Base-by-base conservation (phyloP, 148 eudicot genomes). In the Camellia sinensis region DNA sequence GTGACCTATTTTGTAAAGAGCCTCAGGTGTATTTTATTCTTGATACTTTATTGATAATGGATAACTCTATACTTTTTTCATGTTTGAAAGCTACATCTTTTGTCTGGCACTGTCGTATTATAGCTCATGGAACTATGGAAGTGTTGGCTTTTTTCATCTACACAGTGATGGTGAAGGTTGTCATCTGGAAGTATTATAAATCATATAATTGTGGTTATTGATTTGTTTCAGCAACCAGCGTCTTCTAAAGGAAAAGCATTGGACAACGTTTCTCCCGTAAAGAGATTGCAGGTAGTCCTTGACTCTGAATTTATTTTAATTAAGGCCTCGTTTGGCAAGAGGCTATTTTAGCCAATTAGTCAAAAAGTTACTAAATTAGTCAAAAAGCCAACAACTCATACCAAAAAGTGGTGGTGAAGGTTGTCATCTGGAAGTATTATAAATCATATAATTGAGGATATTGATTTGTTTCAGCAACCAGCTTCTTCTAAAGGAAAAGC, bases 401-500 rank as follows among this genome's bases (percentile, higher is more conserved):
- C n/a, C n/a, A n/a, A n/a, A n/a, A n/a, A 56, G 43, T 70, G 6
- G 17, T n/a, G n/a, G n/a, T 54, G 71, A 21, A 67, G 57, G 21
- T 80, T 67, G 43, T 10, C 10, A 43, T 75, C 12, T 7, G 3
- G 19, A 17, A 59, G 50, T 57, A 11, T 6, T 18, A n/a, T 48
- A 3, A 18, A 14, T 12, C 8, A 52, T 50, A 18, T 76, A 21
- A 76, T 63, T 67, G 22, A 48, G 79, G 22, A 61, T 10, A 52
- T 22, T 78, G 73, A 37, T 80, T 60, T 77, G 52, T 80, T 87
- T 67, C 87, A 88, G 89, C 84, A 88, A 85, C 91, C 91, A 80
- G 50, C 74, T 73, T 82, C 82, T 59, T 64, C 80, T 11, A 82
- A 83, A 63, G 87, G 56, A 59, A 83, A 85, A 83, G 79, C 86